Percentiles rank a stretch among this genome's conserved stretches.
These are phyloP conservation scores for Alternaria arbusti DNA, from an alignment of 2,329 filamentous ascomycete species.

Conservation along the genomic window DNA sequence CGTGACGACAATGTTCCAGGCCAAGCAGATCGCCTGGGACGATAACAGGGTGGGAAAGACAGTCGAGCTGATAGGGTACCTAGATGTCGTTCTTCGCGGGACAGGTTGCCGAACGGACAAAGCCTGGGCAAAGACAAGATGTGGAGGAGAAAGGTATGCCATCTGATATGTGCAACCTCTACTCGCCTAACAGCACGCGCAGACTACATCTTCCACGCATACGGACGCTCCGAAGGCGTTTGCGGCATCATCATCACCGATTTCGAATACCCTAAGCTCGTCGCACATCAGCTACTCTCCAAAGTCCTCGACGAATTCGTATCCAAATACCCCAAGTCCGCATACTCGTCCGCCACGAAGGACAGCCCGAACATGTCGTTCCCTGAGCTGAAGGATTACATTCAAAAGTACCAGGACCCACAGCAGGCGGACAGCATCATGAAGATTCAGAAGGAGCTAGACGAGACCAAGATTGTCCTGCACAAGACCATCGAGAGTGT, in stretches of 20 bases:
- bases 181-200: too few species aligned
- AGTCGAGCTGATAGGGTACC: too few species aligned
- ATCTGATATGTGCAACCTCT: too few species aligned
- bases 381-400: constrained; percentile 80
- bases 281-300: constrained; percentile 84
- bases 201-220: constrained; percentile 68
- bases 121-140: constrained; percentile 81
- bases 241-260: constrained; percentile 57
- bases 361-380: constrained; percentile 68
- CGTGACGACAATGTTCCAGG: too few species aligned
- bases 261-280: constrained; percentile 66
- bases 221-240: constrained; percentile 53
- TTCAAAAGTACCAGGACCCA: constrained; percentile 91
- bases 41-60: too few species aligned
- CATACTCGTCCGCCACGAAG: too few species aligned
- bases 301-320: constrained; percentile 91
- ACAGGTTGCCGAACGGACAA: too few species aligned
- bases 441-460: constrained; percentile 95
- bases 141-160: too few species aligned
- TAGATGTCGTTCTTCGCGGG: too few species aligned
- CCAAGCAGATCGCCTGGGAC: too few species aligned
- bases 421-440: constrained; percentile 88
- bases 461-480: constrained; percentile 96
- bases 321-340: too few species aligned
- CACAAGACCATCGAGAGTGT: constrained; percentile 95